These are phyloP conservation scores for Argentina anserina DNA, from an alignment of 306 rosid genomes.

Conservation along the genomic window DNA sequence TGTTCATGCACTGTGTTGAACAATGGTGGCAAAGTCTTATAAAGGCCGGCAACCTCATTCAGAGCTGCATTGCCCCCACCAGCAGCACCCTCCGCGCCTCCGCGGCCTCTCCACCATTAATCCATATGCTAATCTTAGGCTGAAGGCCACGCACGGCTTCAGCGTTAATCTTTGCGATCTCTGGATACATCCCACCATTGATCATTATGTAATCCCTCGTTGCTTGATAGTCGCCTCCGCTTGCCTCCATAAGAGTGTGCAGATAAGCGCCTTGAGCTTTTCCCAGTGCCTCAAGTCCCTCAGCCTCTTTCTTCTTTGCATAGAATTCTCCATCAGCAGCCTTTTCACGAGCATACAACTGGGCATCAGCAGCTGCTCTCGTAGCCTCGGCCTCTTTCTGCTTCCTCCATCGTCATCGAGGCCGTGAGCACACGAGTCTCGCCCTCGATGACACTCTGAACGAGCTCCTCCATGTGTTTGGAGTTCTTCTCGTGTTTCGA, in stretches of 20 bases:
- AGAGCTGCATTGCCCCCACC: slow-evolving; percentile 6
- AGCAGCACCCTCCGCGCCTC: neutral
- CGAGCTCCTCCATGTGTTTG: slow-evolving; percentile 41
- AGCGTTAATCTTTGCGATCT: slow-evolving; percentile 28
- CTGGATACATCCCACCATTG: slow-evolving; percentile 13
- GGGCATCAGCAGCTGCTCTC: slow-evolving; percentile 19
- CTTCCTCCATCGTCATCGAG: slow-evolving; percentile 55
- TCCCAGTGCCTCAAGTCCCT: slow-evolving; percentile 17
- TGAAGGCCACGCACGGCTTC: slow-evolving; percentile 18
- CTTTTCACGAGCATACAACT: slow-evolving; percentile 14
- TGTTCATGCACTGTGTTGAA: slow-evolving; percentile 37
- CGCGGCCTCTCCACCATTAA: neutral
- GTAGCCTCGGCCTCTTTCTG: slow-evolving; percentile 18
- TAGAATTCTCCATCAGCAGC: slow-evolving; percentile 30
- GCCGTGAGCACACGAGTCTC: slow-evolving; percentile 56
- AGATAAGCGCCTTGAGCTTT: slow-evolving; percentile 14
- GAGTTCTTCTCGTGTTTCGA: slow-evolving; percentile 37
- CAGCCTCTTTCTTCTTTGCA: slow-evolving; percentile 30
- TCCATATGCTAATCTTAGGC: slow-evolving; percentile 34
- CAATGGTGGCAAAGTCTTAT: slow-evolving; percentile 37
- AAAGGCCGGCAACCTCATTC: slow-evolving; percentile 31
- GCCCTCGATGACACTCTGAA: slow-evolving; percentile 49
- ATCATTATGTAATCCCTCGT: slow-evolving; percentile 28
- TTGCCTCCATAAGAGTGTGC: neutral
- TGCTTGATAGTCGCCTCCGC: slow-evolving; percentile 15